Base-by-base conservation (phyloP, 345 rosid genomes). In the Bretschneidera sinensis region DNA sequence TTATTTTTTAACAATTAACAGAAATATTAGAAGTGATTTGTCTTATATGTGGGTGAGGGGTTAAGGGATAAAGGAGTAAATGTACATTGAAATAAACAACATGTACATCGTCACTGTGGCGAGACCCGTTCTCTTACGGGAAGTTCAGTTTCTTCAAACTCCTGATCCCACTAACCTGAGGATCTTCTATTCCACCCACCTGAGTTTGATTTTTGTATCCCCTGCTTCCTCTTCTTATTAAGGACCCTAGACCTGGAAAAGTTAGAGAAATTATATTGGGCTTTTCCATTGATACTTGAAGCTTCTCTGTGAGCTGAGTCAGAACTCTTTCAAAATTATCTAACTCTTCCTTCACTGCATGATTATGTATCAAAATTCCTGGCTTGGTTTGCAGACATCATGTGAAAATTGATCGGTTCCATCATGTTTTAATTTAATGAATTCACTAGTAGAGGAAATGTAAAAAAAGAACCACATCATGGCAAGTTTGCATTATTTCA, bases 161-260 rank as follows among this genome's bases (percentile, higher is more conserved):
- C 22, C n/a, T n/a, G n/a, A n/a, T n/a, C n/a, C n/a, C n/a, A n/a
- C n/a, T n/a, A n/a, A n/a, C n/a, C n/a, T 17, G 59, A 69, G 48
- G 76, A 69, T 79, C 72, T 78, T 62, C 70, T 70, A 51, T 73
- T 69, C 76, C 82, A 55, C 43, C 67, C 72, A 52, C 68, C 48
- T 9, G 66, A 43, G 58, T 74, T 76, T 39, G 81, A 56, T 63
- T 72, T 79, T 67, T 79, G 65, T 66, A 74, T 83, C 5, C 85
- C 83, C 63, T 81, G 60, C 70, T 73, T 81, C 66, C 79, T 69
- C 78, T 74, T 82, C 64, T 75, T 81, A 43, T 64, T 83, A 24
- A 69, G 67, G 61, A 51, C 59, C 65, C 76, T 79, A 48, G 75
- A 65, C 75, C 81, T 72, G 57, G n/a, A n/a, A 80, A 66, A 64